Percentiles rank a stretch among this genome's conserved stretches.
Conservation (phyloP, 208 protist genomes). For the Acanthamoeba lugdunensis region DNA sequence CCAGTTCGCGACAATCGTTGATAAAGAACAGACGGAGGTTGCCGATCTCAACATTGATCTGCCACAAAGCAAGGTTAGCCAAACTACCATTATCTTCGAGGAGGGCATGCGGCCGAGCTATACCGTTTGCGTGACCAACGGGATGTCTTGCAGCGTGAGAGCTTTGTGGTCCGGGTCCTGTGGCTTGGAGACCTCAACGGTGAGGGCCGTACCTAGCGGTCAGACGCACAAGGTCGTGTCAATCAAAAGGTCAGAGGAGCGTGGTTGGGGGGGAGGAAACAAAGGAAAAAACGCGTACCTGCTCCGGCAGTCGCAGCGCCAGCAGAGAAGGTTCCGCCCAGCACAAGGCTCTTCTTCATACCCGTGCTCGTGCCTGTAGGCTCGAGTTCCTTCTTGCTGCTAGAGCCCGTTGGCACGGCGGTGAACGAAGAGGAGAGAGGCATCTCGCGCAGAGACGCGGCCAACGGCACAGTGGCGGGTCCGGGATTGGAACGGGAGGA, state of each 20-base stretch:
- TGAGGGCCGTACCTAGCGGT: neutral
- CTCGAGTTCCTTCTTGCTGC: neutral
- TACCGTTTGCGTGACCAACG: conserved; percentile 43
- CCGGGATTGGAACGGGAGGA: neutral
- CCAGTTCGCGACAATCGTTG: conserved; percentile 63
- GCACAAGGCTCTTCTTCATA: neutral
- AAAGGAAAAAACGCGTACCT: neutral
- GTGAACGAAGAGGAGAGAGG: neutral
- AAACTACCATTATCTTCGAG: neutral
- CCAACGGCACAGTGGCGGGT: neutral
- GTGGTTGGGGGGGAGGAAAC: neutral
- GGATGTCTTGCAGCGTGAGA: conserved; percentile 30
- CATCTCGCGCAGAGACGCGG: neutral
- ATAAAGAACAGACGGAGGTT: conserved; percentile 69
- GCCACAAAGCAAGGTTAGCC: neutral
- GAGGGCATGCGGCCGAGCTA: neutral
- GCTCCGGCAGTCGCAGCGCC: neutral
- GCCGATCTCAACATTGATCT: conserved; percentile 66
- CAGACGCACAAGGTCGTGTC: too few relatives aligned
- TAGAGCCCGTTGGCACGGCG: neutral
- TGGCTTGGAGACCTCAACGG: neutral
- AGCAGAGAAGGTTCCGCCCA: conserved; percentile 27
- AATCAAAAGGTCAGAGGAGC: too few relatives aligned
- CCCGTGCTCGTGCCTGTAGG: neutral
- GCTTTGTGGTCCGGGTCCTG: neutral